Base-by-base conservation (phyloP, 2,329 filamentous ascomycete species). In the Pseudonectria buxi region DNA sequence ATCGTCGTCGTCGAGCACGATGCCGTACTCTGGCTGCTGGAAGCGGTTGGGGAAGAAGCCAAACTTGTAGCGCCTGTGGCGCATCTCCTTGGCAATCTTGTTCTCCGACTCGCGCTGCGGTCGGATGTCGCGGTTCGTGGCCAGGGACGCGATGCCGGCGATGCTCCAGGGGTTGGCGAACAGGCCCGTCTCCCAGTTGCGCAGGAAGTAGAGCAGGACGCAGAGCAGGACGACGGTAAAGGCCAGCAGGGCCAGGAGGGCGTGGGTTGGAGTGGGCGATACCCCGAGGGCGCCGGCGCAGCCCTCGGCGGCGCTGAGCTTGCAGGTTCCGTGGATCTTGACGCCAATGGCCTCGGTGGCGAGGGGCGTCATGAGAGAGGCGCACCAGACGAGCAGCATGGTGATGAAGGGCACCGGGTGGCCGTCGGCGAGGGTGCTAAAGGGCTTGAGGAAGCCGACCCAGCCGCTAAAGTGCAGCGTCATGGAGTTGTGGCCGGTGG, bases 381-480 rank as follows among this genome's bases (percentile, higher is more conserved):
- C 39, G 12, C 48, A 45, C 46, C 40, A 49, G 7, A 51, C 49
- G 11, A 53, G 39, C 7, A 53, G 35, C 50, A 53, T 53, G 4
- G 40, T 49, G 7, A 51, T 43, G 10, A 53, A 53, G 3, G 50
- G 40, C 0, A 53, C 43, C 0, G 50, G 50, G 1, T 53, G 40
- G 0, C 62, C 61, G 18, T 58, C 51, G 2, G 50, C 10, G 1
- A 67, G 46, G 1, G 56, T 52, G 5, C 47, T 39, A 14, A 64
- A 44, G 0, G 66, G 64, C 3, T 54, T 51, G 2, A 60, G 9
- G 6, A 69, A 50, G 6, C 59, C 58, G 9, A 54, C 50, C 35
- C 62, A 45, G 0, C 66, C 64, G 4, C 46, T 38, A 22, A 67
- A 70, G 37, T 65, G 57, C 7, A 70, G 54, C 4, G 60, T 66